Evolutionary conservation across 306 rosid species (phyloP).

Genomic region (Cucurbita ficifolia): DNA sequence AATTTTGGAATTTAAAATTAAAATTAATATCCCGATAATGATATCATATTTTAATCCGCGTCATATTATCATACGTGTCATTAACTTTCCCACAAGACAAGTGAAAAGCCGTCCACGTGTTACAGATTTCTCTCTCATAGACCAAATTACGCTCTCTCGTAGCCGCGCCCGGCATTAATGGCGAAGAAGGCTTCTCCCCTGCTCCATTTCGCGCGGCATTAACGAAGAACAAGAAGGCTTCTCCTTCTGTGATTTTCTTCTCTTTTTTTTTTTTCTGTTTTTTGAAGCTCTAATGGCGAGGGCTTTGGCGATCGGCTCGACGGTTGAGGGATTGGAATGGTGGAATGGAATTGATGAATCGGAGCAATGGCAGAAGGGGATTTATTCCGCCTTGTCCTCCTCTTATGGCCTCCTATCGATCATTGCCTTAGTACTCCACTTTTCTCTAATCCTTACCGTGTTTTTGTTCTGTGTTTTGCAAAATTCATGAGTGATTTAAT

Average conservation of each 20-base stretch:
- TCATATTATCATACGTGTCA: background rate
- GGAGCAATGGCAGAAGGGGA: constrained; percentile 18
- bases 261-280: background rate
- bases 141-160: background rate
- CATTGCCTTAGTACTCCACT: constrained; percentile 34
- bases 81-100: background rate
- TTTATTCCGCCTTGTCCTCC: constrained; percentile 27
- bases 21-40: too few relatives aligned
- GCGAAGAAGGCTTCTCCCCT: background rate
- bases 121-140: background rate
- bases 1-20: too few relatives aligned
- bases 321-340: constrained; percentile 10
- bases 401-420: constrained; percentile 43
- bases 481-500: background rate
- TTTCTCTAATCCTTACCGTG: background rate
- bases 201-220: background rate
- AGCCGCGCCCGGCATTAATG: background rate
- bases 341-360: constrained; percentile 27
- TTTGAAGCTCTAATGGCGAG: background rate
- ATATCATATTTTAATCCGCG: background rate
- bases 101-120: background rate
- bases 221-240: background rate
- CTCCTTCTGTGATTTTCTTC: background rate
- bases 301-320: constrained; percentile 9
- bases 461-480: background rate